Conservation (phyloP, 108 stramenopile species). For the Pseudonitzschia pungens region DNA sequence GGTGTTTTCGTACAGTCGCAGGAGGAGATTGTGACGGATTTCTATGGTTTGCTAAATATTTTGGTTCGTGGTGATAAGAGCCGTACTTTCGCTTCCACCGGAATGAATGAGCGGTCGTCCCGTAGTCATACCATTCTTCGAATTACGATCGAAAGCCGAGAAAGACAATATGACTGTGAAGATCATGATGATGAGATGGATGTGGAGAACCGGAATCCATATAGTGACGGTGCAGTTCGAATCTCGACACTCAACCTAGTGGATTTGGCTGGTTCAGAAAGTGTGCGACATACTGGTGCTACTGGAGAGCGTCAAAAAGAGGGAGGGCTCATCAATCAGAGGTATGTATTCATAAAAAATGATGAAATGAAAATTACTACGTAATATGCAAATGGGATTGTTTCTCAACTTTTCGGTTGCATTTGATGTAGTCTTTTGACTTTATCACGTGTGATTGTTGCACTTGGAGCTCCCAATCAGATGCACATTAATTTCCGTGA, state of each 20-base stretch:
- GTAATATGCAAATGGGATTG: neutral
- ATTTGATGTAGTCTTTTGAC: constrained; percentile 86
- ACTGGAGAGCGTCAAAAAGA: constrained; percentile 97
- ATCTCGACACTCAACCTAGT: constrained; percentile 88
- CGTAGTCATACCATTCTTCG: constrained; percentile 97
- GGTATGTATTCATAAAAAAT: constrained; percentile 31
- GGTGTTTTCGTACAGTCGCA: constrained; percentile 95
- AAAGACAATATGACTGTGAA: constrained; percentile 27
- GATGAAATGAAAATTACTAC: neutral
- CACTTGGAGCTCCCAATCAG: constrained; percentile 93
- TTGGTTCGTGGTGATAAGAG: constrained; percentile 87
- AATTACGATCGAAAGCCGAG: constrained; percentile 90
- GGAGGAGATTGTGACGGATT: constrained; percentile 81
- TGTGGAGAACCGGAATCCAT: constrained; percentile 9
- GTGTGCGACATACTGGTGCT: constrained; percentile 90
- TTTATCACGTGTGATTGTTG: constrained; percentile 96
- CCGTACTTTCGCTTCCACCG: constrained; percentile 87
- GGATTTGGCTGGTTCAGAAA: constrained; percentile 91
- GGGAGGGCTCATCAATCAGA: constrained; percentile 97
- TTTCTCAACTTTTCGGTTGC: neutral
- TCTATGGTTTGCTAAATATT: constrained; percentile 69
- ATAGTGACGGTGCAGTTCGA: constrained; percentile 61
- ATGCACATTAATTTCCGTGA: constrained; percentile 98
- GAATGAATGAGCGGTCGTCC: constrained; percentile 95
- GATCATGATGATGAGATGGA: constrained; percentile 27